phyloP scores from a whole-genome alignment of 192 early-diverging fungal species.

The Coemansia sp. region DNA sequence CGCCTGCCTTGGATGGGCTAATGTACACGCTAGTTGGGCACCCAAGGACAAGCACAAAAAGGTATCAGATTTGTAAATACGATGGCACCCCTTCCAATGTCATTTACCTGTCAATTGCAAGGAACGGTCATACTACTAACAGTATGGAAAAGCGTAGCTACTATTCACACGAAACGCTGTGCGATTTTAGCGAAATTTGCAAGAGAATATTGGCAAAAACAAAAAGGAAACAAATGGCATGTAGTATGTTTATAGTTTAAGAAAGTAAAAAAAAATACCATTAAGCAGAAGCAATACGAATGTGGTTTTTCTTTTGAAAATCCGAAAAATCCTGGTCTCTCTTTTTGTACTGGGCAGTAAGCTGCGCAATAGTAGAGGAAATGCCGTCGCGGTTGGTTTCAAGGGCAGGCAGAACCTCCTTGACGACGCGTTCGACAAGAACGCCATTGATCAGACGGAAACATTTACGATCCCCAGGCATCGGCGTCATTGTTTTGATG shows the following conservation, averaged over 20 bases:
- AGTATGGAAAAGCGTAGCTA: neutral
- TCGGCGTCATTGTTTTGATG: constrained; percentile 88
- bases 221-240: neutral
- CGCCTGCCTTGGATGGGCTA: neutral
- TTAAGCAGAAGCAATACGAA: constrained; percentile 62
- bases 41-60: neutral
- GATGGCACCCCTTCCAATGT: neutral
- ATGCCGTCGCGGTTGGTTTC: constrained; percentile 86
- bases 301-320: constrained; percentile 90
- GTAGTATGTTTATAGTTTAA: no score
- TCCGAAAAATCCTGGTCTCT: constrained; percentile 89
- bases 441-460: constrained; percentile 94
- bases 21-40: neutral
- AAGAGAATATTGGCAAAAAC: neutral
- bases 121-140: neutral
- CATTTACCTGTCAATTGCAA: neutral
- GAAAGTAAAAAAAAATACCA: no score
- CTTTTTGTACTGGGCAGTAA: constrained; percentile 78
- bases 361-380: constrained; percentile 71
- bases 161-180: neutral
- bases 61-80: neutral
- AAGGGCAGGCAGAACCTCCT: constrained; percentile 88
- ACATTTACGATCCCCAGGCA: constrained; percentile 84
- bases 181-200: neutral
- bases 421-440: constrained; percentile 88